Evolutionary conservation across 495 filamentous ascomycete genomes (phyloP).

Genomic region (Xylaria palmicola): DNA sequence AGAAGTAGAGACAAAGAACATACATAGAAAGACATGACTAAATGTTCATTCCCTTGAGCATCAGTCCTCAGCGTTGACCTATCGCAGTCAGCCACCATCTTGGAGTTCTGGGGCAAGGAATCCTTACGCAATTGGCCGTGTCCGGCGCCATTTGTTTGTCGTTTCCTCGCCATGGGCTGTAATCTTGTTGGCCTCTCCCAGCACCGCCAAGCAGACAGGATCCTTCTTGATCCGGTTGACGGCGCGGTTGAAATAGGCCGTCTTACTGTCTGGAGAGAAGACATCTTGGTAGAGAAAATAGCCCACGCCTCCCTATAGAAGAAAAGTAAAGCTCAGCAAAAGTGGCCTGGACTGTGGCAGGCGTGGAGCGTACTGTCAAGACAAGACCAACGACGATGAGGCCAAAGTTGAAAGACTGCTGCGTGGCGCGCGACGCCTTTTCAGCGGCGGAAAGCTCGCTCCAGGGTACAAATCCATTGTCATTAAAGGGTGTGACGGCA

Average conservation of each 20-base stretch:
- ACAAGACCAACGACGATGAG: conserved; percentile 72
- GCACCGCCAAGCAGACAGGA: conserved; percentile 64
- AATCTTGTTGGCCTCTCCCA: conserved; percentile 75
- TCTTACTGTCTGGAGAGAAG: conserved; percentile 80
- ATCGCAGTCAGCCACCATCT: conserved; percentile 17
- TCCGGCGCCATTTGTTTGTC: conserved; percentile 77
- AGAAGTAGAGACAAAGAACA: conserved; percentile 12
- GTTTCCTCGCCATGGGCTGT: conserved; percentile 83
- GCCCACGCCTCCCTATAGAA: conserved; percentile 64
- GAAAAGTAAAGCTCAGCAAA: conserved; percentile 16
- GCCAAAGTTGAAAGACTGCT: conserved; percentile 85
- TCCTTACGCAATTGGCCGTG: conserved; percentile 79
- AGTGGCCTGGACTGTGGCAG: not conserved
- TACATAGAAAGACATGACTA: conserved; percentile 88
- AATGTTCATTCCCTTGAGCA: conserved; percentile 71
- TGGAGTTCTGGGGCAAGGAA: not conserved
- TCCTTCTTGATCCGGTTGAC: conserved; percentile 77
- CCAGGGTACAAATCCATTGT: conserved; percentile 81
- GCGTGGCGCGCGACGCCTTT: conserved; percentile 82
- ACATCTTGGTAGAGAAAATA: conserved; percentile 84
- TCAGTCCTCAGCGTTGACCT: conserved; percentile 70
- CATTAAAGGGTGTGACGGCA: conserved; percentile 76
- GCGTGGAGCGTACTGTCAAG: conserved; percentile 59
- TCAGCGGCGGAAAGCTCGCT: conserved; percentile 67
- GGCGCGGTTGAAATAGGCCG: conserved; percentile 83